A percentile compares a stretch with the other conserved stretches of the same genome.
Conservation (phyloP, 2,329 filamentous ascomycete species). For the Neoascochyta sp. region DNA sequence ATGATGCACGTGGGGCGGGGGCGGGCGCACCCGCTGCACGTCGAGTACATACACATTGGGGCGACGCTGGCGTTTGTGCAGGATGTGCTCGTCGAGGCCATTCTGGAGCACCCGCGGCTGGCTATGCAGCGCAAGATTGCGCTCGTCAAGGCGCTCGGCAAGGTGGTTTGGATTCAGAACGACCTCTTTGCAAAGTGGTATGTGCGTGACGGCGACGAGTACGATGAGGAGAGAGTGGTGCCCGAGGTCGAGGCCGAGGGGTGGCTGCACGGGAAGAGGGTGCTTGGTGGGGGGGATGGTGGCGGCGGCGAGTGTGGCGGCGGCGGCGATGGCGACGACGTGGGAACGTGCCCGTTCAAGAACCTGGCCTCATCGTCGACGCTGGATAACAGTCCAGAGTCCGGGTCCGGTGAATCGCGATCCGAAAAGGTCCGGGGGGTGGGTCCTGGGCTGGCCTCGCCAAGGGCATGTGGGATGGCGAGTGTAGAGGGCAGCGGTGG, state of each 20-base stretch:
- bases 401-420: no score
- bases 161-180: conserved; percentile 86
- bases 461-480: no score
- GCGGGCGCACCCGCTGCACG: conserved; percentile 66
- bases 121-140: conserved; percentile 65
- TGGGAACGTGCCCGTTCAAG: conserved; percentile 32
- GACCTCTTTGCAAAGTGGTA: conserved; percentile 84
- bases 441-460: no score
- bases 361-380: conserved; percentile 23
- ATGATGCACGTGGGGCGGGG: conserved; percentile 80
- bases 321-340: conserved; percentile 15
- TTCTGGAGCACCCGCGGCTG: conserved; percentile 67
- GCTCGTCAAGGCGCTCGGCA: conserved; percentile 70
- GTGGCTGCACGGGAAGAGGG: conserved; percentile 36
- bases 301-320: conserved; percentile 28
- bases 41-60: conserved; percentile 78
- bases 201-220: conserved; percentile 64
- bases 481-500: no score
- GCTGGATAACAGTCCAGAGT: no score
- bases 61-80: conserved; percentile 70
- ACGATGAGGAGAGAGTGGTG: conserved; percentile 43
- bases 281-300: conserved; percentile 29
- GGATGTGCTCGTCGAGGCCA: conserved; percentile 72
- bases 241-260: conserved; percentile 37
- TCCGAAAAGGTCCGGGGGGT: no score